Evolutionary conservation across 257 asterid species (phyloP).

Genomic region (Rhazya stricta): DNA sequence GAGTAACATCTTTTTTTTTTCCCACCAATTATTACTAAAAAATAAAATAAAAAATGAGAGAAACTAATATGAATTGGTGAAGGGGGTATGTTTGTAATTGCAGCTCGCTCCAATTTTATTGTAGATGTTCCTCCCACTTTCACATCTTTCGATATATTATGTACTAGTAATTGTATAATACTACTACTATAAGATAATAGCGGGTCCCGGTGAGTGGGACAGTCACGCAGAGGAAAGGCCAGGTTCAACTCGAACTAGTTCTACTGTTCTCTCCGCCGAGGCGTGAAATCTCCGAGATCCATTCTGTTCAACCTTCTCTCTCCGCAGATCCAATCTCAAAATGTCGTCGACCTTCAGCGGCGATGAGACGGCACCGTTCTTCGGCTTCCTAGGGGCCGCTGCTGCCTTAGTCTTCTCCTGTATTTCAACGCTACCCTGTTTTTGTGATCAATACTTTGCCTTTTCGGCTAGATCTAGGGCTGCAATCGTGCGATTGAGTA

Average conservation of each 20-base stretch:
- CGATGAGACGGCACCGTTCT: constrained; percentile 77
- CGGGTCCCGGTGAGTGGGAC: constrained; percentile 6
- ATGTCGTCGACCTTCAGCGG: constrained; percentile 65
- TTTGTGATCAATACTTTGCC: background rate
- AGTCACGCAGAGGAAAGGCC: background rate
- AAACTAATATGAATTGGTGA: too few relatives aligned
- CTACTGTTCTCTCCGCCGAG: background rate
- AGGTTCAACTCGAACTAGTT: background rate
- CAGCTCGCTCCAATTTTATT: background rate
- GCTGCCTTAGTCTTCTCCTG: constrained; percentile 77
- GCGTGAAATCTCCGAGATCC: constrained; percentile 12
- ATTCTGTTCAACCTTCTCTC: background rate
- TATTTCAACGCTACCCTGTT: constrained; percentile 15
- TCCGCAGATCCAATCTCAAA: constrained; percentile 14
- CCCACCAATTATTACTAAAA: too few relatives aligned
- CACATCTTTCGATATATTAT: too few relatives aligned
- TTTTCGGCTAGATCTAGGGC: constrained; percentile 31
- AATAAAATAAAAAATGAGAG: too few relatives aligned
- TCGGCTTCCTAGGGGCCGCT: constrained; percentile 80
- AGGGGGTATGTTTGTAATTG: background rate
- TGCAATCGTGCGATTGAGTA: background rate
- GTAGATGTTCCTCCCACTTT: background rate
- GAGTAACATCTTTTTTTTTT: too few relatives aligned
- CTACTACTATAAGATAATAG: background rate
- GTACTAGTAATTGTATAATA: too few relatives aligned